phyloP scores from a whole-genome alignment of 805 yeast species.

The Cyberlindnera saturnus region DNA sequence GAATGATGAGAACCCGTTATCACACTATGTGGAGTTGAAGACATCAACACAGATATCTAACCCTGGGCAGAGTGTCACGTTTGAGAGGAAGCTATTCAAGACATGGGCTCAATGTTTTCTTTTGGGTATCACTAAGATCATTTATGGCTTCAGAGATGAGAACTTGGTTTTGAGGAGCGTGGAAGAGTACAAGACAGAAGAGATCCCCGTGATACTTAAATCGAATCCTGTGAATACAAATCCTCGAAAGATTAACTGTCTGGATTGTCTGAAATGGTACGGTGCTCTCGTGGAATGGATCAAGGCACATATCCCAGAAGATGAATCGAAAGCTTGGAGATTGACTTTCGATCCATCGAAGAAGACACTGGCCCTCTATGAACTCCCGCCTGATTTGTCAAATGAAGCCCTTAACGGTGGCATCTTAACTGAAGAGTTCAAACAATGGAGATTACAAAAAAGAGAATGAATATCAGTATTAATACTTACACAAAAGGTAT shows the following conservation, averaged over 20 bases:
- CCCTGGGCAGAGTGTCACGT: slow-evolving; percentile 51
- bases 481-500: background rate
- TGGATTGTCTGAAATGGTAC: slow-evolving; percentile 78
- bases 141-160: slow-evolving; percentile 85
- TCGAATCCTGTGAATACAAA: slow-evolving; percentile 37
- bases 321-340: slow-evolving; percentile 46
- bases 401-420: slow-evolving; percentile 32
- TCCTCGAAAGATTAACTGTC: slow-evolving; percentile 55
- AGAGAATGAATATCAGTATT: background rate
- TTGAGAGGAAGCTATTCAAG: slow-evolving; percentile 70
- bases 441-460: slow-evolving; percentile 41
- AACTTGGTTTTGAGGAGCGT: slow-evolving; percentile 54
- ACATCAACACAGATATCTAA: slow-evolving; percentile 54
- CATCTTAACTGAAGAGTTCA: slow-evolving; percentile 45
- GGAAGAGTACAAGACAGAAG: slow-evolving; percentile 73
- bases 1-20: slow-evolving; percentile 33
- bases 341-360: slow-evolving; percentile 52
- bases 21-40: slow-evolving; percentile 82
- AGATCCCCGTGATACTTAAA: slow-evolving; percentile 66
- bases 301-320: slow-evolving; percentile 44
- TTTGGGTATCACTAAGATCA: slow-evolving; percentile 72
- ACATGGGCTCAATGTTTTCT: slow-evolving; percentile 95
- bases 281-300: slow-evolving; percentile 84
- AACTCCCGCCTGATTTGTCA: slow-evolving; percentile 35
- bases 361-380: slow-evolving; percentile 45